These are phyloP conservation scores for Apiospora aurea DNA, from an alignment of 2,329 filamentous ascomycete genomes.

Conservation along the genomic window DNA sequence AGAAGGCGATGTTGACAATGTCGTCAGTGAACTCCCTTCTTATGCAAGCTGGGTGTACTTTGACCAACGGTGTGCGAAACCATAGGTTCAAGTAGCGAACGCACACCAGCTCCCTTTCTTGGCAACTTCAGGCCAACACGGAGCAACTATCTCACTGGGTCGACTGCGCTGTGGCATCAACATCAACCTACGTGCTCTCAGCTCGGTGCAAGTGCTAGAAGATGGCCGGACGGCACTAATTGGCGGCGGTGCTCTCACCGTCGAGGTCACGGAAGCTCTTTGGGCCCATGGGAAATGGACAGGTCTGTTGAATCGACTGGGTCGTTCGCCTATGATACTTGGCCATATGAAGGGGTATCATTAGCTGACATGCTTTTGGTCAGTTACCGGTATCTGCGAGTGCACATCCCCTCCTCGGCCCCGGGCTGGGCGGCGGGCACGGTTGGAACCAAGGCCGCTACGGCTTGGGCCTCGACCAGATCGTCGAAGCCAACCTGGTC, in stretches of 20 bases:
- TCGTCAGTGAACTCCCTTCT: background rate
- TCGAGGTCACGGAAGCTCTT: constrained; percentile 11
- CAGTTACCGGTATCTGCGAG: constrained; percentile 10
- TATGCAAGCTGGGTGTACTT: too few relatives aligned
- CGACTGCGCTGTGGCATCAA: background rate
- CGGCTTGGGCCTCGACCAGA: constrained; percentile 25
- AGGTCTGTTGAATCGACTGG: background rate
- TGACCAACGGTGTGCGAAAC: too few relatives aligned
- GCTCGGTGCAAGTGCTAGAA: background rate
- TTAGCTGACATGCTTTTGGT: background rate
- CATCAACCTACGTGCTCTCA: background rate
- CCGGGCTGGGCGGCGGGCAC: constrained; percentile 27
- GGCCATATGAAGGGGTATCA: background rate
- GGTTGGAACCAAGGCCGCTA: constrained; percentile 26
- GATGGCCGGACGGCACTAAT: constrained; percentile 13
- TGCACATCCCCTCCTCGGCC: constrained; percentile 21
- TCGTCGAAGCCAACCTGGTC: constrained; percentile 25
- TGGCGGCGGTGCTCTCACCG: background rate
- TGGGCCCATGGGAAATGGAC: background rate
- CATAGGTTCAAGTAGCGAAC: constrained; percentile 16
- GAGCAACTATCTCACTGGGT: constrained; percentile 7
- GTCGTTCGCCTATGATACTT: background rate
- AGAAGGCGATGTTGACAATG: constrained; percentile 1
- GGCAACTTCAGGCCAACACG: constrained; percentile 11
- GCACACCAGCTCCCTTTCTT: background rate